Evolutionary conservation across 2,329 filamentous ascomycete genomes (phyloP).

Genomic region (Basipetospora chlamydospora): DNA sequence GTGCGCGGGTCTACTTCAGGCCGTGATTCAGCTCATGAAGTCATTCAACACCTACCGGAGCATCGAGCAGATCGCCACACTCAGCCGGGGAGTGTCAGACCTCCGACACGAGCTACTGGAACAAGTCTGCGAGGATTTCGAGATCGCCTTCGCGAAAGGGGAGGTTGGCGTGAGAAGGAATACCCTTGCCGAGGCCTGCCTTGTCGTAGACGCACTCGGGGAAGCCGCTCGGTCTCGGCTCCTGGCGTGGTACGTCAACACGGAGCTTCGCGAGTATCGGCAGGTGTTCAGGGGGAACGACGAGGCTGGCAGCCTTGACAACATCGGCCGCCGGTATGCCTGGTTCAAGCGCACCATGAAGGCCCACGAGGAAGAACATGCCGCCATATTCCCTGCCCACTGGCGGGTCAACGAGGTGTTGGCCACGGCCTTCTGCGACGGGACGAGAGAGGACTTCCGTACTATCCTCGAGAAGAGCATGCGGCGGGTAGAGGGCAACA

Average conservation of each 20-base stretch:
- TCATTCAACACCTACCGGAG: conserved; percentile 97
- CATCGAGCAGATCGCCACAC: conserved; percentile 90
- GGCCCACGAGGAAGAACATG: conserved; percentile 88
- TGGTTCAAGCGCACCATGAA: conserved; percentile 97
- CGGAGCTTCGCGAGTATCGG: conserved; percentile 85
- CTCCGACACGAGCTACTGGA: conserved; percentile 85
- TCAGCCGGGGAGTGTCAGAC: conserved; percentile 86
- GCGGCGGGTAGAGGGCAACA: conserved; percentile 60
- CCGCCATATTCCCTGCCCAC: conserved; percentile 66
- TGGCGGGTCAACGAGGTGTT: conserved; percentile 89
- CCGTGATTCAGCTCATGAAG: conserved; percentile 92
- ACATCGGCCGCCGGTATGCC: conserved; percentile 84
- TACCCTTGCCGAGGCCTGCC: conserved; percentile 71
- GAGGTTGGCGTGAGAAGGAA: conserved; percentile 58
- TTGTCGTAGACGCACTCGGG: conserved; percentile 88
- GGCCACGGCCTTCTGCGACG: conserved; percentile 86
- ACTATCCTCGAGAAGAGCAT: conserved; percentile 80
- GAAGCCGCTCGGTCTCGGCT: conserved; percentile 71
- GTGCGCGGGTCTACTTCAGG: conserved; percentile 84
- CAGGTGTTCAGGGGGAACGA: conserved; percentile 94
- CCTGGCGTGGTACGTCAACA: conserved; percentile 96
- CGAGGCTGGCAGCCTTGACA: conserved; percentile 90
- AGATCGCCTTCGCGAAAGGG: conserved; percentile 80
- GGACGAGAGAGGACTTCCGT: conserved; percentile 89
- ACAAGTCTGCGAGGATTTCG: conserved; percentile 98